These are phyloP conservation scores for Pleurotus pulmonarius DNA, from an alignment of 768 basidiomycete genomes.

Conservation along the genomic window DNA sequence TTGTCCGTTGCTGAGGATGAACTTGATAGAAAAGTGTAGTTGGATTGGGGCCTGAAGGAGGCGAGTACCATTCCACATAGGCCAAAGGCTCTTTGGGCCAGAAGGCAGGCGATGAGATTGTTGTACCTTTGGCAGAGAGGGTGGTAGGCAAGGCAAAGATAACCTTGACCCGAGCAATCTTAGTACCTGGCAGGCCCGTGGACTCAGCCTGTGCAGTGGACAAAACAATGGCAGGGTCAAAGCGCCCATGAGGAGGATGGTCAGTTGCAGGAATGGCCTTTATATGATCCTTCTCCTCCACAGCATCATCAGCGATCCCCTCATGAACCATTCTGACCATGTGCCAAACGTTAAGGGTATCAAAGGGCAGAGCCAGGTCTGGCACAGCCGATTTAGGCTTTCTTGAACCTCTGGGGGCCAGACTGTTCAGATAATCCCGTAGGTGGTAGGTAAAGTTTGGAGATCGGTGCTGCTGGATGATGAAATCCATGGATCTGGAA, in stretches of 20 bases:
- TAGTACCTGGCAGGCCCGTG: constrained; percentile 18
- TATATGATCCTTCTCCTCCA: constrained; percentile 13
- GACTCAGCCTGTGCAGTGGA: constrained; percentile 15
- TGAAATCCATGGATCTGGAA: constrained; percentile 8
- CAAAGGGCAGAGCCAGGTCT: constrained; percentile 14
- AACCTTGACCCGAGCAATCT: constrained; percentile 17
- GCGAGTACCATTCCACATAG: constrained; percentile 8
- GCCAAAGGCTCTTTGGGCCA: constrained; percentile 1
- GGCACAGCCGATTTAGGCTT: background rate
- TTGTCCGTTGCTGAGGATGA: background rate
- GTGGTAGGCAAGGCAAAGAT: constrained; percentile 17
- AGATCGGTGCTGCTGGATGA: no score
- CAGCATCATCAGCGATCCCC: constrained; percentile 12
- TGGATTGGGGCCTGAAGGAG: background rate
- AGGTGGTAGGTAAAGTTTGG: background rate
- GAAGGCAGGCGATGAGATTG: background rate
- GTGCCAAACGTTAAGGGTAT: constrained; percentile 17
- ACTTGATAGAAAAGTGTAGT: constrained; percentile 1
- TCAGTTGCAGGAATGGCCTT: constrained; percentile 16
- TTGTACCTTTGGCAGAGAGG: constrained; percentile 1
- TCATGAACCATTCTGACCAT: constrained; percentile 15
- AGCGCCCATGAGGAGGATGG: constrained; percentile 13
- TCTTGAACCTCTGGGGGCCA: background rate
- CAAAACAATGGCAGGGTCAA: constrained; percentile 22
- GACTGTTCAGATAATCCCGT: background rate